Evolutionary conservation across 139 green algal species (phyloP), one percentile per base, ranked within the genome.

Genomic region (Desmodesmus armatus): DNA sequence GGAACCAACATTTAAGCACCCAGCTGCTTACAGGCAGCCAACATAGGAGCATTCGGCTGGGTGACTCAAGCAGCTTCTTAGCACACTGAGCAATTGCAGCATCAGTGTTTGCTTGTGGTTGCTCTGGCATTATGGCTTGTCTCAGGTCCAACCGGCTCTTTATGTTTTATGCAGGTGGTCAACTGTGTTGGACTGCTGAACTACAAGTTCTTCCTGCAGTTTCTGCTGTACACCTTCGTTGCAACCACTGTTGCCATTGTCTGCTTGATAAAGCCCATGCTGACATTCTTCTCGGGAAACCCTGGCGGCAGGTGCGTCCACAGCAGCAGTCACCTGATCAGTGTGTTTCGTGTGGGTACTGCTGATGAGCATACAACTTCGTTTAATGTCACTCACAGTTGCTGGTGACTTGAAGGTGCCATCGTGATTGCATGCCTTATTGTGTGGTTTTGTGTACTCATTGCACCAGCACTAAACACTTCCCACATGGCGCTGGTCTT

Each of bases 171-270:
- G 31, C 60, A 73, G 96, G 92, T 99, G 13, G 89, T 96, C 43
- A 99, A 99, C 89, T 97, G 92, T 60, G 95, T 99, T 5, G 97
- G 97, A 7, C 88, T 98, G 55, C 84, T 96, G 31, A 99, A 99
- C 88, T 99, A 99, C 92, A 99, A 99, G 91, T 89, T 89, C 78
- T 99, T 99, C 88, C 85, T 98, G 31, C 91, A 98, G 11, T 99
- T 99, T 87, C 84, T 99, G 23, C 43, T 90, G 0, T 98, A 95
- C 79, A 94, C 92, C 0, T 90, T 87, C 29, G 11, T 95, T 21
- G 91, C 86, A 2, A 94, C 79, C 40, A 25, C 82, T 0, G 35
- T 92, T 35, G 91, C 87, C 3, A 13, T 88, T 1, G 39, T 85
- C 35, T 44, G 91, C 82, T 75, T 94, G 41, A 65, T 94, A 7